Percentiles rank a stretch among this genome's conserved stretches.
phyloP scores from a whole-genome alignment of 352 stramenopile genomes.

The Phytophthora ramorum region DNA sequence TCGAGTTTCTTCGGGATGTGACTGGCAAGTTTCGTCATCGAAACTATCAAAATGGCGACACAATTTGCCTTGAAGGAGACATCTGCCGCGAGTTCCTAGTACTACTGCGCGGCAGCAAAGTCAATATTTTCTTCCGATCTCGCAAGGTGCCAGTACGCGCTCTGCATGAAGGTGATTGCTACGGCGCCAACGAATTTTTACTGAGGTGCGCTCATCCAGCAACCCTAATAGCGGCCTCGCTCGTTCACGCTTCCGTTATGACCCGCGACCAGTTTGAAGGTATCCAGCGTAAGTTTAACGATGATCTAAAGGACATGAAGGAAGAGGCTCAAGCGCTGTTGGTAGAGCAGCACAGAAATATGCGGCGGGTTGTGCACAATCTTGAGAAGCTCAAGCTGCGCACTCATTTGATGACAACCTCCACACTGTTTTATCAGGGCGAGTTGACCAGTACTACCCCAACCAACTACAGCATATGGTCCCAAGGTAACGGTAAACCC shows the following conservation, averaged over 20 bases:
- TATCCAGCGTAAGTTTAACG: conserved; percentile 64
- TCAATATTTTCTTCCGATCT: conserved; percentile 69
- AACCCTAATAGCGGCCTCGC: conserved; percentile 58
- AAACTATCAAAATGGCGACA: conserved; percentile 77
- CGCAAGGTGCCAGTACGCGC: conserved; percentile 58
- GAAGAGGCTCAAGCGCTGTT: conserved; percentile 52
- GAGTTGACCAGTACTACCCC: conserved; percentile 26
- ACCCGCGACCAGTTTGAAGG: conserved; percentile 76
- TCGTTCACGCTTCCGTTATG: conserved; percentile 74
- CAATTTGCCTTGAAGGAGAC: conserved; percentile 71
- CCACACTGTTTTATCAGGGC: conserved; percentile 62
- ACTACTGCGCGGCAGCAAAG: conserved; percentile 58
- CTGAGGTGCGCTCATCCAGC: conserved; percentile 45
- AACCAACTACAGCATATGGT: background rate
- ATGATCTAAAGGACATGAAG: conserved; percentile 62
- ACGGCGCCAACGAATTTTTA: conserved; percentile 75
- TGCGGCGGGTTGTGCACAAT: conserved; percentile 51
- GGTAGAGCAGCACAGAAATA: conserved; percentile 42
- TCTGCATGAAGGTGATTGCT: conserved; percentile 71
- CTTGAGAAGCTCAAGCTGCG: conserved; percentile 63
- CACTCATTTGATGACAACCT: conserved; percentile 52
- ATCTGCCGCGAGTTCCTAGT: conserved; percentile 78
- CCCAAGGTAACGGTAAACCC: background rate
- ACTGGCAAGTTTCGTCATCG: conserved; percentile 81
- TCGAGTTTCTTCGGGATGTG: conserved; percentile 79